Base-by-base conservation (phyloP, 78 protist genomes). In the Dictyostelium discoideum region DNA sequence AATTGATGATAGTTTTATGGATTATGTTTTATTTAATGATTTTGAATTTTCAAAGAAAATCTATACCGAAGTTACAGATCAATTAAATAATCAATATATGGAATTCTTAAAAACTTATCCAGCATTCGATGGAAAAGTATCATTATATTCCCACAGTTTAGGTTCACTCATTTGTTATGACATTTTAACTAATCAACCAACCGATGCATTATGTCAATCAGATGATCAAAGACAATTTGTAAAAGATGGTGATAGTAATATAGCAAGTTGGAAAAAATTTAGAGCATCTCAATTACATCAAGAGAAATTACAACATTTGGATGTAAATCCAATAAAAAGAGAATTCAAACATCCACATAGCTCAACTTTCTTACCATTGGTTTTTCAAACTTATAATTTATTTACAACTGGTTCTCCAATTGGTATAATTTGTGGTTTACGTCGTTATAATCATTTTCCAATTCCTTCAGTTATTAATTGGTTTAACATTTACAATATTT, bases 401-500 rank as follows among this genome's bases (percentile, higher is more conserved):
- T 57, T 72, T 79, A 18, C 79, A 5, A 87, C 82, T 63, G 93
- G 93, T 1, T 79, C 86, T 24, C 93, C 93, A 22, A 29, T 87
- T 20, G 93, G 86, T 44, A 81, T 87, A 0, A 6, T 87, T 3
- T 60, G 40, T 65, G 82, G 86, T 10, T 79, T 87, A 13, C 39
- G 93, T 37, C 86, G 93, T 65, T 85, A 87, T 3, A 87, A 74
- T 8, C 20, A 37, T 26, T 74, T 87, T 2, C 63, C 63, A 13
- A 79, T 87, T 26, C 93, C 93, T 37, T 79, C 63, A 13, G 80
- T 81, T 79, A n/a, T 79, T n/a, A 87, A 87, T 65, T 63, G 80
- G 8, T 87, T 40, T 65, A 87, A 87, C 73, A 87, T 87, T 65
- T 44, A 50, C 11, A 85, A 87, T 44, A 84, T n/a, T 32, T 87